phyloP scores from a whole-genome alignment of 1,284 basidiomycete species.

The Fomitopsis schrenkii region DNA sequence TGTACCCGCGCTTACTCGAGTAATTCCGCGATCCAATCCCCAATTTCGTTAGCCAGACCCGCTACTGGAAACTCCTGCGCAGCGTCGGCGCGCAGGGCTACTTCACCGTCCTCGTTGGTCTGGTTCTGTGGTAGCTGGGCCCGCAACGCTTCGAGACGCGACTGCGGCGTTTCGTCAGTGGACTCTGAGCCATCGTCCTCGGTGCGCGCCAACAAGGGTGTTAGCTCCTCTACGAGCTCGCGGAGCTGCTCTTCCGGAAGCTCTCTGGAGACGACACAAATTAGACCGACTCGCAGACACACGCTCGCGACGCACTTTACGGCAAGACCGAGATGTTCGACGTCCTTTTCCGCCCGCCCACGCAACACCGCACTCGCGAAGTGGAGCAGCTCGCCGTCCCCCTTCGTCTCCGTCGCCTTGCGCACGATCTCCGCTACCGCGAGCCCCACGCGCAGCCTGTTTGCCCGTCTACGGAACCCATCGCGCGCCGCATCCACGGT shows the following conservation, averaged over 20 bases:
- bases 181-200: slow-evolving; percentile 17
- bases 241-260: slow-evolving; percentile 36
- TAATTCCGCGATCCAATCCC: slow-evolving; percentile 47
- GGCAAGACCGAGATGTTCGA: slow-evolving; percentile 39
- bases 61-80: slow-evolving; percentile 1
- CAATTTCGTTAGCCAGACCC: slow-evolving; percentile 15
- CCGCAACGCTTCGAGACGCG: background rate
- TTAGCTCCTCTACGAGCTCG: slow-evolving; percentile 35
- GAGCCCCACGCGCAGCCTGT: slow-evolving; percentile 43
- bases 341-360: slow-evolving; percentile 37
- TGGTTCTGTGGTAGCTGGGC: background rate
- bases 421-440: slow-evolving; percentile 40
- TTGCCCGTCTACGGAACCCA: slow-evolving; percentile 30
- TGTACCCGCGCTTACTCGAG: slow-evolving; percentile 38
- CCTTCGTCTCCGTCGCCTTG: slow-evolving; percentile 28
- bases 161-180: slow-evolving; percentile 18
- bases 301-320: slow-evolving; percentile 40
- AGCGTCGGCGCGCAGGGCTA: background rate
- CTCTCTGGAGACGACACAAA: slow-evolving; percentile 35
- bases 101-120: background rate
- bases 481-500: slow-evolving; percentile 35
- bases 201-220: slow-evolving; percentile 32
- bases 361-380: slow-evolving; percentile 35
- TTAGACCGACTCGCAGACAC: background rate
- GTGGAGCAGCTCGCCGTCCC: slow-evolving; percentile 18